Conservation (phyloP, 495 filamentous ascomycete species). For the Neurospora cerealis region DNA sequence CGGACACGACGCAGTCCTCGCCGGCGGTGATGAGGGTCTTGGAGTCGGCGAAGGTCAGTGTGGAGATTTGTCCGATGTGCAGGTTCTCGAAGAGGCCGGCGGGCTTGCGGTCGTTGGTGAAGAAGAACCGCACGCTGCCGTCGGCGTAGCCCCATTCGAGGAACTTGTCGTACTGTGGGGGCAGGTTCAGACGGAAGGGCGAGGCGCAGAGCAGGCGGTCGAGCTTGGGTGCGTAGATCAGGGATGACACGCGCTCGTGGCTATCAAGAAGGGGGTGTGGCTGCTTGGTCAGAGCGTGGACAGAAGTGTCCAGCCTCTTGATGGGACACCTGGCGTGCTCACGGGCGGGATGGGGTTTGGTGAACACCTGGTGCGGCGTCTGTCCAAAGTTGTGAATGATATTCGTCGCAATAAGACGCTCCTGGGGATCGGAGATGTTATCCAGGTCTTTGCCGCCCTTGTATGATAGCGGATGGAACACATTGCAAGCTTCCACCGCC, state of each 20-base stretch:
- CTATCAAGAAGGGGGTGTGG: conserved; percentile 76
- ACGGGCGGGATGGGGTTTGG: conserved; percentile 60
- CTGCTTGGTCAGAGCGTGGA: conserved; percentile 66
- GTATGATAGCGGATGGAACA: conserved; percentile 93
- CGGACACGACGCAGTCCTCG: conserved; percentile 78
- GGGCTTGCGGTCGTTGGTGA: conserved; percentile 45
- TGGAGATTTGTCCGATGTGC: conserved; percentile 77
- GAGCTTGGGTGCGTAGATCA: conserved; percentile 68
- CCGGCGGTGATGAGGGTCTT: conserved; percentile 85
- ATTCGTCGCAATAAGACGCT: conserved; percentile 75
- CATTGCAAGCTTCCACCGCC: conserved; percentile 82
- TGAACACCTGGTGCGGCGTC: conserved; percentile 91
- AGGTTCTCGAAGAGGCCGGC: conserved; percentile 87
- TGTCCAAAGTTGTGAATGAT: conserved; percentile 99
- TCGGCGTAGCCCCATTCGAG: conserved; percentile 96
- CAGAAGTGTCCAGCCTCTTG: conserved; percentile 65
- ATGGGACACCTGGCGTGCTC: conserved; percentile 55
- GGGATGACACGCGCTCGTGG: conserved; percentile 65
- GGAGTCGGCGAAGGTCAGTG: conserved; percentile 75
- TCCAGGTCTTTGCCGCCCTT: conserved; percentile 89
- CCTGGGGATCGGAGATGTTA: conserved; percentile 76
- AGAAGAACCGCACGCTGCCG: conserved; percentile 82
- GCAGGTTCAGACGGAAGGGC: conserved; percentile 73
- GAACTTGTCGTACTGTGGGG: conserved; percentile 78
- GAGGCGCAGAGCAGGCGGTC: conserved; percentile 81